Percentiles rank a stretch among this genome's conserved stretches.
Conservation (phyloP, 192 early-diverging fungal genomes). For the Podila horticola region DNA sequence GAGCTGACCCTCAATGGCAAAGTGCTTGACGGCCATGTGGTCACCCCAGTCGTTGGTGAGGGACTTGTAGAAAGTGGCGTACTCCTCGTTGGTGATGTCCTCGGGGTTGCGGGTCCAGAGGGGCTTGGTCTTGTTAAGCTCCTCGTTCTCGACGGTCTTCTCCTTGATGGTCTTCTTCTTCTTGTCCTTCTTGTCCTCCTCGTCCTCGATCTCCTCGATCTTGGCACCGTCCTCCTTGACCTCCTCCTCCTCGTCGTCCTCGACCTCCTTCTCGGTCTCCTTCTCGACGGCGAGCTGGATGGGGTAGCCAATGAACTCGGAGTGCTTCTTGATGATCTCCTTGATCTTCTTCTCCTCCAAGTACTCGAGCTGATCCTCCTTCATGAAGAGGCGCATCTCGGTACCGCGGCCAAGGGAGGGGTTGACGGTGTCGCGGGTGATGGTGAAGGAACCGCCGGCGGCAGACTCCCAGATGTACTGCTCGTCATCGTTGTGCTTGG, state of each 20-base stretch:
- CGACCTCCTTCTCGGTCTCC: slow-evolving; percentile 98
- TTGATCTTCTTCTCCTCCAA: slow-evolving; percentile 99
- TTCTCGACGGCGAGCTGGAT: slow-evolving; percentile 97
- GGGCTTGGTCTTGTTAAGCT: slow-evolving; percentile 99
- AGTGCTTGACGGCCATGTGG: slow-evolving; percentile 97
- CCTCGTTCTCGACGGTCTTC: slow-evolving; percentile 85
- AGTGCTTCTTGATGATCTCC: slow-evolving; percentile 99
- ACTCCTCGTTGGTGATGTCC: slow-evolving; percentile 96
- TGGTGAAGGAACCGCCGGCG: slow-evolving; percentile 92
- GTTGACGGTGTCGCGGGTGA: slow-evolving; percentile 93
- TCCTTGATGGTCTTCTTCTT: slow-evolving; percentile 90
- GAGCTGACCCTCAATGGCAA: slow-evolving; percentile 99
- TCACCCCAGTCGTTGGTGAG: slow-evolving; percentile 99
- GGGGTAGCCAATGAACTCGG: slow-evolving; percentile 99
- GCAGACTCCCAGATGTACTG: slow-evolving; percentile 97
- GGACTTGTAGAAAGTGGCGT: slow-evolving; percentile 98
- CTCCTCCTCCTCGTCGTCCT: slow-evolving; percentile 89
- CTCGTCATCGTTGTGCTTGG: slow-evolving; percentile 98
- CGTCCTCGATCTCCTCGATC: slow-evolving; percentile 86
- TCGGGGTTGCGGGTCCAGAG: slow-evolving; percentile 99
- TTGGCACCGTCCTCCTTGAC: slow-evolving; percentile 76
- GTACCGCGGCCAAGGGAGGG: slow-evolving; percentile 94
- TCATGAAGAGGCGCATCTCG: slow-evolving; percentile 95
- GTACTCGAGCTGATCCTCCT: slow-evolving; percentile 99
- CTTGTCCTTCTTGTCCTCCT: slow-evolving; percentile 77